Evolutionary conservation across 257 asterid species (phyloP).

Genomic region (Verbena officinalis): DNA sequence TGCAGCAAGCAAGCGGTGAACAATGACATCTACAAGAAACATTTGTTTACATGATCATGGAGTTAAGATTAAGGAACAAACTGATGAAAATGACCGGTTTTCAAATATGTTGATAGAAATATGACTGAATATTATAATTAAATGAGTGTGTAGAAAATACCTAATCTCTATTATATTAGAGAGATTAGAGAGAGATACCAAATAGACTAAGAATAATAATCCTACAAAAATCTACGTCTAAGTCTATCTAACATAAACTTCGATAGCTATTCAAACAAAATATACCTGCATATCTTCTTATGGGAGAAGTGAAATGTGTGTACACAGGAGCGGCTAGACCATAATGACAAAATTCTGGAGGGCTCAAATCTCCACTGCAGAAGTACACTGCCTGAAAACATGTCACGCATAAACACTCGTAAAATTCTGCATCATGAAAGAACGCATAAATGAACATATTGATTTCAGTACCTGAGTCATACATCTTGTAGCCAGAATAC

Average conservation of each 20-base stretch:
- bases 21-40: slow-evolving; percentile 75
- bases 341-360: slow-evolving; percentile 85
- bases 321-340: slow-evolving; percentile 94
- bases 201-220: too few species aligned
- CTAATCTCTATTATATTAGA: too few species aligned
- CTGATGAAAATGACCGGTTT: slow-evolving; percentile 25
- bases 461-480: slow-evolving; percentile 85
- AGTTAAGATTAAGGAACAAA: slow-evolving; percentile 26
- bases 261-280: too few species aligned
- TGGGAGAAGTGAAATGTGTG: slow-evolving; percentile 99
- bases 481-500: slow-evolving; percentile 98
- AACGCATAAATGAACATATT: slow-evolving; percentile 2
- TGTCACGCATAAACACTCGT: slow-evolving; percentile 14
- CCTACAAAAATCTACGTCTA: too few species aligned
- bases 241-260: too few species aligned
- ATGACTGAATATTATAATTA: too few species aligned
- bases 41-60: slow-evolving; percentile 27
- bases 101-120: too few species aligned
- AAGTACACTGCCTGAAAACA: slow-evolving; percentile 90
- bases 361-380: slow-evolving; percentile 94
- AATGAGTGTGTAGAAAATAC: too few species aligned
- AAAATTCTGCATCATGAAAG: slow-evolving; percentile 20
- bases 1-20: slow-evolving; percentile 95
- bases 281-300: slow-evolving; percentile 95
- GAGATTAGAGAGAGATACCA: too few species aligned